Evolutionary conservation across 768 basidiomycete species (phyloP).

Genomic region (Mycena olivaceomarginata): DNA sequence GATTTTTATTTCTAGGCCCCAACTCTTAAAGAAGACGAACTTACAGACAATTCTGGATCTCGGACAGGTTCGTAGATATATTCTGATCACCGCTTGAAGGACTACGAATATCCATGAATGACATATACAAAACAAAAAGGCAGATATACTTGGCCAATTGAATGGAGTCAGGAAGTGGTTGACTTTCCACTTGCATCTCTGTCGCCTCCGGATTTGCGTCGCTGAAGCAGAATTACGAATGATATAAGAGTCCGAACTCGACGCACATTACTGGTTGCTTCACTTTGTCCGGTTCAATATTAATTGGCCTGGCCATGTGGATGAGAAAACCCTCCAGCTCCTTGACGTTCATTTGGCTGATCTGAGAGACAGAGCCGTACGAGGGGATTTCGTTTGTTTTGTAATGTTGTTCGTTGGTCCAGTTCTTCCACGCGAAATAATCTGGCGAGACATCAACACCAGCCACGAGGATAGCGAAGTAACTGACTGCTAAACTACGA

Average conservation of each 20-base stretch:
- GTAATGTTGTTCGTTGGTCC: slow-evolving; percentile 9
- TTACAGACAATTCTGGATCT: neutral
- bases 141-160: neutral
- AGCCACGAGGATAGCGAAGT: neutral
- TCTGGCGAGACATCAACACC: neutral
- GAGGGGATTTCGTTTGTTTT: slow-evolving; percentile 1
- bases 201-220: neutral
- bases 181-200: neutral
- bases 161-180: neutral
- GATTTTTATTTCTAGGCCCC: neutral
- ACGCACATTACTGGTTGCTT: neutral
- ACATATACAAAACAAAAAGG: neutral
- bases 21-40: neutral
- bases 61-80: neutral
- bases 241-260: neutral
- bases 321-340: slow-evolving; percentile 5
- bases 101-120: neutral
- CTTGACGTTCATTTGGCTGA: neutral
- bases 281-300: neutral
- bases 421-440: slow-evolving; percentile 33
- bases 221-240: neutral
- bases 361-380: neutral
- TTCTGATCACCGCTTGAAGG: neutral
- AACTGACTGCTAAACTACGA: slow-evolving; percentile 19
- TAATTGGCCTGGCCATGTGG: neutral